A percentile compares a stretch with the other conserved stretches of the same genome.
Conservation (phyloP, 768 basidiomycete species). For the Termitomyces sp. region DNA sequence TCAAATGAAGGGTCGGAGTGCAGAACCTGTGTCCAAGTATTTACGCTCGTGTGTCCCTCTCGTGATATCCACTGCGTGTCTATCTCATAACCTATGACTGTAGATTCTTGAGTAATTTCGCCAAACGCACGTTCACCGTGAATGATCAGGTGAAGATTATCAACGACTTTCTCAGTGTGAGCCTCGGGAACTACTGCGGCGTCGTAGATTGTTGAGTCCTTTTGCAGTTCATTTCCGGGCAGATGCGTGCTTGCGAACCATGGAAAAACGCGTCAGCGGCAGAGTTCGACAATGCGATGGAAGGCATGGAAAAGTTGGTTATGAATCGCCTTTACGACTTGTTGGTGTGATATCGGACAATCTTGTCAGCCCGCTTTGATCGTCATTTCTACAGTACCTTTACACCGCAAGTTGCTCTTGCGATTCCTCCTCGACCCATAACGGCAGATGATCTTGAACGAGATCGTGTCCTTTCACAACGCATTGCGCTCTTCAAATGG, state of each 20-base stretch:
- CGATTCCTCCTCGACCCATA: conserved; percentile 66
- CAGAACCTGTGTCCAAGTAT: conserved; percentile 94
- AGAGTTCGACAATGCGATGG: conserved; percentile 95
- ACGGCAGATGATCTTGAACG: conserved; percentile 96
- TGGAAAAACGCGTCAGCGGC: conserved; percentile 75
- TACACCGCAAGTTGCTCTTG: conserved; percentile 73
- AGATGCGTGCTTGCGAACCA: conserved; percentile 81
- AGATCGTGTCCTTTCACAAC: conserved; percentile 84
- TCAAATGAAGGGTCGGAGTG: conserved; percentile 84
- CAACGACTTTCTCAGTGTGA: conserved; percentile 85
- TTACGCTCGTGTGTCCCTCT: conserved; percentile 75
- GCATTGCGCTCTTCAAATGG: conserved; percentile 91
- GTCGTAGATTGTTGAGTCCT: conserved; percentile 5
- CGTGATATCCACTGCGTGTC: background rate
- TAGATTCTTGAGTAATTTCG: conserved; percentile 91
- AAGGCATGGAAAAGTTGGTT: conserved; percentile 99
- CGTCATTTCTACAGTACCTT: conserved; percentile 62
- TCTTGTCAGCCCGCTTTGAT: background rate
- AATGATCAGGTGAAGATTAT: conserved; percentile 94
- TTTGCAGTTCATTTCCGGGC: conserved; percentile 76
- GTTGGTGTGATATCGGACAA: conserved; percentile 41
- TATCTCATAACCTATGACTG: background rate
- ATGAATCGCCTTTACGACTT: conserved; percentile 97
- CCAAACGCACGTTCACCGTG: conserved; percentile 87
- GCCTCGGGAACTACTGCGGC: conserved; percentile 17